Evolutionary conservation across 2,329 filamentous ascomycete species (phyloP), one percentile per base, ranked within the genome.

Genomic region (Pleoardoris graminearum): DNA sequence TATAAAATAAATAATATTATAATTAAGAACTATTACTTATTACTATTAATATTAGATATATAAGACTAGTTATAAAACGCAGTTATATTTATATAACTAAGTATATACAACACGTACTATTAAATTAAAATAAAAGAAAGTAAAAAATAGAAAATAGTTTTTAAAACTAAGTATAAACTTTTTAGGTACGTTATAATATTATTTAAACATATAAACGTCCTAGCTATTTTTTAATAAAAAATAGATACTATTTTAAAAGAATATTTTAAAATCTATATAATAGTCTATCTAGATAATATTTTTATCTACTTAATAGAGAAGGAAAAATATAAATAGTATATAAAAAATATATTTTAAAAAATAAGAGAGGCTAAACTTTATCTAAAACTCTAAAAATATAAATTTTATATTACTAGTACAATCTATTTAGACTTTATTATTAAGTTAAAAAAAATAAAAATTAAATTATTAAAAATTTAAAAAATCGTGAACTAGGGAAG

Each of bases 121-220:
- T n/a, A n/a, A n/a, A n/a, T n/a, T n/a, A n/a, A n/a, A n/a, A n/a
- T n/a, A n/a, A n/a, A n/a, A n/a, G n/a, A n/a, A n/a, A n/a, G n/a
- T n/a, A n/a, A n/a, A n/a, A n/a, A n/a, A n/a, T n/a, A n/a, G n/a
- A n/a, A n/a, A n/a, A n/a, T n/a, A n/a, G n/a, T n/a, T n/a, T n/a
- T n/a, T n/a, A n/a, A n/a, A n/a, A n/a, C n/a, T n/a, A n/a, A n/a
- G n/a, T n/a, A n/a, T n/a, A 50, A 49, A 16, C 10, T 38, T 11
- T 59, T 44, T 50, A 57, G 59, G 19, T 60, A 57, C 27, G n/a
- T n/a, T n/a, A n/a, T n/a, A n/a, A n/a, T n/a, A n/a, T n/a, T n/a
- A n/a, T n/a, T n/a, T n/a, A n/a, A 50, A 0, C 35, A 60, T 42
- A 49, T 19, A 16, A 62, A 62, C 37, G 48, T 29, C 0, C 48